Percentiles rank a stretch among this genome's conserved stretches.
Evolutionary conservation across 1,284 basidiomycete genomes (phyloP).

Genomic region (Fomitiporia mediterranea): DNA sequence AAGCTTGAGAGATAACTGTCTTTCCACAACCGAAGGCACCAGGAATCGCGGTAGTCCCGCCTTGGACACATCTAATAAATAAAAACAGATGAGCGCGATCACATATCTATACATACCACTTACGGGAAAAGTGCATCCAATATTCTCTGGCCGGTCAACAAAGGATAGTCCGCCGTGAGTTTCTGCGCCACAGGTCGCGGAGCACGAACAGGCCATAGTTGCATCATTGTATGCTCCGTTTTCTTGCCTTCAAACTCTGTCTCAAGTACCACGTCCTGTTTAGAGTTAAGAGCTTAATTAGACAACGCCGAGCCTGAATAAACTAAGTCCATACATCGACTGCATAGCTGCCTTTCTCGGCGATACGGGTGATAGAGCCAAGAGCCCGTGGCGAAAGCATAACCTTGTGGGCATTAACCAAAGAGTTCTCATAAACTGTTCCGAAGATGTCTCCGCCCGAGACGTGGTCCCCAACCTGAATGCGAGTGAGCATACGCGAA

Average conservation of each 20-base stretch:
- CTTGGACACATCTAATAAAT: constrained; percentile 82
- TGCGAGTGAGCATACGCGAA: constrained; percentile 2
- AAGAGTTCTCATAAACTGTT: constrained; percentile 93
- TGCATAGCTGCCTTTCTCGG: constrained; percentile 91
- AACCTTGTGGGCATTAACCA: constrained; percentile 95
- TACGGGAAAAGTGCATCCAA: constrained; percentile 96
- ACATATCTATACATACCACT: constrained; percentile 27
- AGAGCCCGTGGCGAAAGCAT: constrained; percentile 93
- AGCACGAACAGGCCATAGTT: constrained; percentile 98
- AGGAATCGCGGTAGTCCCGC: constrained; percentile 98
- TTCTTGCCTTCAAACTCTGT: constrained; percentile 97
- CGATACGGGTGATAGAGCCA: constrained; percentile 92
- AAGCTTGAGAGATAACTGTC: constrained; percentile 94
- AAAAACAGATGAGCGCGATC: constrained; percentile 10
- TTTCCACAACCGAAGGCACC: constrained; percentile 99
- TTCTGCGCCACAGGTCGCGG: constrained; percentile 95
- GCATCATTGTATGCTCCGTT: constrained; percentile 94
- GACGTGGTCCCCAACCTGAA: constrained; percentile 90
- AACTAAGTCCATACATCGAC: constrained; percentile 65
- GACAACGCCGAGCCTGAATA: not conserved
- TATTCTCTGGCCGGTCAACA: constrained; percentile 96
- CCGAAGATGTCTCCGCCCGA: constrained; percentile 97
- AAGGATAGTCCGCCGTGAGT: constrained; percentile 87
- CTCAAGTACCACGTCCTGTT: constrained; percentile 89
- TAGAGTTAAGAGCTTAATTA: constrained; percentile 12